Conservation (phyloP, 139 green algal species). For the Auxenochlorella pyrenoidosa region DNA sequence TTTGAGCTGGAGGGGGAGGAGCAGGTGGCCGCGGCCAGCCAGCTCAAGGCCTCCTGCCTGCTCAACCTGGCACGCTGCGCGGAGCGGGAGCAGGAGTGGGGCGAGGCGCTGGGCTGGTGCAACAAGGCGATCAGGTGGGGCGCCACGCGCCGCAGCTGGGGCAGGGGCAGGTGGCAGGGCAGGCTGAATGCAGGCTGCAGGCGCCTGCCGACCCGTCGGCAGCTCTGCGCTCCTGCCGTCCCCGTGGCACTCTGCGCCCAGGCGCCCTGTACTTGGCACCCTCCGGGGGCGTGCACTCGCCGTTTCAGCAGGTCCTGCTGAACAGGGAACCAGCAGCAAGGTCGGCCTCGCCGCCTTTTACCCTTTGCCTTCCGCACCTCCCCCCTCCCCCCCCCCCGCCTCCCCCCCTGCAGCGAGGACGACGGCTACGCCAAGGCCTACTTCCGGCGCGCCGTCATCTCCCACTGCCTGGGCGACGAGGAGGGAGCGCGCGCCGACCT, state of each 20-base stretch:
- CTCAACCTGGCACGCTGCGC: slow-evolving; percentile 46
- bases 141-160: background rate
- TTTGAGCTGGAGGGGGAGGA: slow-evolving; percentile 38
- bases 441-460: slow-evolving; percentile 40
- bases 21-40: background rate
- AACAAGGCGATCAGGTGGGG: slow-evolving; percentile 45
- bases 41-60: slow-evolving; percentile 29
- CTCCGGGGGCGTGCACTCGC: too few species aligned
- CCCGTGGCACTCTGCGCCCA: too few species aligned
- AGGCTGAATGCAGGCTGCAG: too few species aligned
- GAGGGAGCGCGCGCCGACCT: slow-evolving; percentile 37
- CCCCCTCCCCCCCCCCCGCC: background rate
- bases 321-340: too few species aligned
- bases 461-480: slow-evolving; percentile 27
- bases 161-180: background rate
- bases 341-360: background rate
- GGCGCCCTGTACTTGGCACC: too few species aligned
- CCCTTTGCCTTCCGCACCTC: too few species aligned
- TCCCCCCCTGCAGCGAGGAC: slow-evolving; percentile 18
- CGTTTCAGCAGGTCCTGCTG: too few species aligned
- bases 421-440: slow-evolving; percentile 42
- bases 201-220: too few species aligned
- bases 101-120: slow-evolving; percentile 47
- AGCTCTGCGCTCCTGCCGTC: background rate
- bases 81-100: slow-evolving; percentile 33